Evolutionary conservation across 371 early-diverging fungal genomes (phyloP).

Genomic region (Mortierella sp.): DNA sequence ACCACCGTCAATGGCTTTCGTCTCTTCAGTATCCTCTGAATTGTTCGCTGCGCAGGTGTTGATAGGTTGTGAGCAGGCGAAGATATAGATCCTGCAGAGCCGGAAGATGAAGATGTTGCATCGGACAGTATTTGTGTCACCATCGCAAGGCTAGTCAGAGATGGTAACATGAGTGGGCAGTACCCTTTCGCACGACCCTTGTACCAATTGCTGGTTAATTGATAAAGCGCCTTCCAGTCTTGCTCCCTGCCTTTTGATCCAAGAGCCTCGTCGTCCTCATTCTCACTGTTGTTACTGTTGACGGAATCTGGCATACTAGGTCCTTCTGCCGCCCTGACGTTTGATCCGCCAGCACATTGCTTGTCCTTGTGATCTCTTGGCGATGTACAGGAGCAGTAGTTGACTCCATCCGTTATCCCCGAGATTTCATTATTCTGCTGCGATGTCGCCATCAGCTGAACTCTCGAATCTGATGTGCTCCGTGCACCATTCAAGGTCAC

Average conservation of each 20-base stretch:
- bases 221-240: slow-evolving; percentile 68
- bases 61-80: background rate
- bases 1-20: slow-evolving; percentile 54
- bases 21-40: slow-evolving; percentile 15
- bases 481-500: no score
- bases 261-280: slow-evolving; percentile 9
- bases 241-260: slow-evolving; percentile 6
- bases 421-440: no score
- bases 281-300: background rate
- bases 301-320: background rate
- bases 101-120: background rate
- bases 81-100: background rate
- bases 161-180: slow-evolving; percentile 55
- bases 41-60: slow-evolving; percentile 20
- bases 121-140: slow-evolving; percentile 21
- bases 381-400: background rate
- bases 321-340: no score
- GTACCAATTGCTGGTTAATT: slow-evolving; percentile 68
- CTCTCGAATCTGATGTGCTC: no score
- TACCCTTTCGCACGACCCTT: slow-evolving; percentile 60
- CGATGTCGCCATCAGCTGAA: no score
- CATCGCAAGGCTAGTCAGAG: slow-evolving; percentile 8
- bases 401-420: no score
- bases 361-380: slow-evolving; percentile 5
- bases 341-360: slow-evolving; percentile 5